Evolutionary conservation across 495 filamentous ascomycete genomes (phyloP), one percentile per base, ranked within the genome.

Genomic region (Cryomyces antarcticus): DNA sequence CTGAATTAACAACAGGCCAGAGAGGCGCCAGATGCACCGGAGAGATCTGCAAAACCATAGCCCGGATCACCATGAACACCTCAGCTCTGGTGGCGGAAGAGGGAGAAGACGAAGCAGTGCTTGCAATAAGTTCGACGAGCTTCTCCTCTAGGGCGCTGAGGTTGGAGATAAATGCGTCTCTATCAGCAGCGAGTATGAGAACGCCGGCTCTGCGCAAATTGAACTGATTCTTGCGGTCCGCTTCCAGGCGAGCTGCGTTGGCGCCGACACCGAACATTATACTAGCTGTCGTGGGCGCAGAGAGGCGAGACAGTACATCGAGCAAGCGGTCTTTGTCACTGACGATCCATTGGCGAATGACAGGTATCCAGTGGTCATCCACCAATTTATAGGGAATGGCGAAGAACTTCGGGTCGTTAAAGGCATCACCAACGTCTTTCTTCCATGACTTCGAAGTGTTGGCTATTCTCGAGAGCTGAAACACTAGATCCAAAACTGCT

Each of bases 251-350:
- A n/a, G 89, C 89, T 24, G 87, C 88, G 31, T 81, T 87, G 5
- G 89, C 92, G 41, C 89, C 89, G 5, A 99, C 89, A 24, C 89
- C 89, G 48, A 99, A 99, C 57, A 99, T 84, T 43, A 96, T 93
- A 11, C 89, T 92, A 0, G 89, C 92, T n/a, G 89, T 81, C 11
- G 84, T 84, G 6, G 89, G 89, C 3, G 86, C 70, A 5, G 81
- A 75, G 31, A 96, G 66, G 28, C 85, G 75, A 34, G 70, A 66
- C 10, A 96, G 57, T 4, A 94, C 61, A 44, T 96, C 92, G 1
- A 75, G 62, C 58, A 99, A 71, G 13, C 82, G 73, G 45, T 95
- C 89, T 56, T 89, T 93, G 52, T 99, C 89, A 12, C 68, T 70
- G 11, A 88, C 59, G 11, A 75, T 66, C 78, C 82, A 92, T 54